Conservation (phyloP, 2,329 filamentous ascomycete genomes). For the Calonectria honghensis region DNA sequence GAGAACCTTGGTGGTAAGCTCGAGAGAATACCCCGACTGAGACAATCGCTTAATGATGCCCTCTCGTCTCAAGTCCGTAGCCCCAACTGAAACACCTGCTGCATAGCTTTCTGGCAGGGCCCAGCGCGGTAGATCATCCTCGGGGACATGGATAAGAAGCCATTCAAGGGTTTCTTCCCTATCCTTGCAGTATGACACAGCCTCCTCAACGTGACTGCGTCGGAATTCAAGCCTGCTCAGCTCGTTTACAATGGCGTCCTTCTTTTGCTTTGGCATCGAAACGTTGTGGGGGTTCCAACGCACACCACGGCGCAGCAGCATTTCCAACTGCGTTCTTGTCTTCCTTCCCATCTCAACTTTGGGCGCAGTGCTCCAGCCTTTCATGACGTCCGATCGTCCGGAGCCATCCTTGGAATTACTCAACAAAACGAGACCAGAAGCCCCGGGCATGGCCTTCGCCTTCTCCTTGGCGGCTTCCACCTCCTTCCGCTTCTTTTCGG, state of each 20-base stretch:
- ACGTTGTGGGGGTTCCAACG: slow-evolving; percentile 91
- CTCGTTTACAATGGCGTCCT: slow-evolving; percentile 80
- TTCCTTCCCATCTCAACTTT: slow-evolving; percentile 95
- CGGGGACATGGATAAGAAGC: slow-evolving; percentile 96
- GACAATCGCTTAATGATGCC: slow-evolving; percentile 88
- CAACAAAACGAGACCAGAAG: slow-evolving; percentile 73
- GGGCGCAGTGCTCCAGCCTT: slow-evolving; percentile 88
- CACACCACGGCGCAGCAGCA: slow-evolving; percentile 83
- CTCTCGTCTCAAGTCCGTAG: slow-evolving; percentile 87
- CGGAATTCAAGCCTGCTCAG: slow-evolving; percentile 89
- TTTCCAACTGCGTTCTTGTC: slow-evolving; percentile 86
- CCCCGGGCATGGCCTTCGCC: slow-evolving; percentile 77
- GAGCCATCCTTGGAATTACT: slow-evolving; percentile 63
- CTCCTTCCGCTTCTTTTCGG: slow-evolving; percentile 87
- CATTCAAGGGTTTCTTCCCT: slow-evolving; percentile 95
- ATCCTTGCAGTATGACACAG: slow-evolving; percentile 90
- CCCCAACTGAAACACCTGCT: slow-evolving; percentile 90
- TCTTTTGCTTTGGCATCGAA: slow-evolving; percentile 75
- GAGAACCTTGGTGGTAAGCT: slow-evolving; percentile 87
- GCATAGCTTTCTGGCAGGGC: slow-evolving; percentile 93
- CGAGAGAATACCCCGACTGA: slow-evolving; percentile 87
- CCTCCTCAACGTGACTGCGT: slow-evolving; percentile 92
- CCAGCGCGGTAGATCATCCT: slow-evolving; percentile 96
- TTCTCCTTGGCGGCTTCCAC: slow-evolving; percentile 80
- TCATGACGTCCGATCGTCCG: slow-evolving; percentile 70